Conservation (phyloP, 2,329 filamentous ascomycete species). For the Sclerotinia sclerotiorum region DNA sequence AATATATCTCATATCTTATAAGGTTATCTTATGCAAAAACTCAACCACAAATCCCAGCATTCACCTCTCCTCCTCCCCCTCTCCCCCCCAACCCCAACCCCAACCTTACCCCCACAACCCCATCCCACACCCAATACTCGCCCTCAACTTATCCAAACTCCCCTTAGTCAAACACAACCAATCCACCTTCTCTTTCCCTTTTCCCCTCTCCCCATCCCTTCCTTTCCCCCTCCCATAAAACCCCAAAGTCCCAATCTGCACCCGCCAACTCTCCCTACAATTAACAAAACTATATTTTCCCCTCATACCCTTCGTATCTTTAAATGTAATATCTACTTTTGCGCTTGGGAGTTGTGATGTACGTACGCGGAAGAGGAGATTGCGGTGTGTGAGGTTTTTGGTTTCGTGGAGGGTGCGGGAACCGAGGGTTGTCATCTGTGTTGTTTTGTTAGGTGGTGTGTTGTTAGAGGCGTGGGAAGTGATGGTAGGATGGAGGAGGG, state of each 20-base stretch:
- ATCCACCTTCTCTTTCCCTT: neutral
- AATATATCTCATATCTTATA: neutral
- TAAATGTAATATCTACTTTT: constrained; percentile 21
- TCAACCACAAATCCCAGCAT: neutral
- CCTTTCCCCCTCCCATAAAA: constrained; percentile 5
- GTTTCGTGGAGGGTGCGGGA: constrained; percentile 18
- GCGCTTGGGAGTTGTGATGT: neutral
- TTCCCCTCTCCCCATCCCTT: neutral
- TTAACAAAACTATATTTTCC: constrained; percentile 22
- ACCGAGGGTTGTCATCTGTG: constrained; percentile 21
- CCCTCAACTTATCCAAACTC: constrained; percentile 16
- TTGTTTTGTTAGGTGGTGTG: neutral
- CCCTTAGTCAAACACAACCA: constrained; percentile 7
- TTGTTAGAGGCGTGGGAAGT: no score
- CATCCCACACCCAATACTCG: neutral
- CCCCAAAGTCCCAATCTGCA: constrained; percentile 15
- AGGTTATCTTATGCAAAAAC: neutral
- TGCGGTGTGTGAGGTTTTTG: neutral
- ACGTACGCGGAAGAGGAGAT: neutral
- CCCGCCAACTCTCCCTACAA: neutral
- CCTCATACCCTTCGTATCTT: neutral
- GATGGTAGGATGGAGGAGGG: no score
- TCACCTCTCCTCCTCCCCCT: no score
- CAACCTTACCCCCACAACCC: neutral
- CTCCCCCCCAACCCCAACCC: no score